Evolutionary conservation across 345 rosid genomes (phyloP).

Genomic region (Gossypium arboreum): DNA sequence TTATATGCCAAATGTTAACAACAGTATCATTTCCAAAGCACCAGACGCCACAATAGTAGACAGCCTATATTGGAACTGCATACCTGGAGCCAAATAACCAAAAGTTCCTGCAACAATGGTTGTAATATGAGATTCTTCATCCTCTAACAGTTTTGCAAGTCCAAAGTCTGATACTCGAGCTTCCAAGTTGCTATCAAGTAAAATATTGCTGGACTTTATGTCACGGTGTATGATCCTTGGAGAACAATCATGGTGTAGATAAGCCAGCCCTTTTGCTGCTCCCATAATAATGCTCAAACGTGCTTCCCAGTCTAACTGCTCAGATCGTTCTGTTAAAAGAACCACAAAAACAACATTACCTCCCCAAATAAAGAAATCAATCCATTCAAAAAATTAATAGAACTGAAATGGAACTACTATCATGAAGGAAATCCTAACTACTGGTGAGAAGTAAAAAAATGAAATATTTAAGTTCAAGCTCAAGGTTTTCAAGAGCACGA

Average conservation of each 20-base stretch:
- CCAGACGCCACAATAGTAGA: background rate
- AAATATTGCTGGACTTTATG: constrained; percentile 92
- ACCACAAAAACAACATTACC: constrained; percentile 1
- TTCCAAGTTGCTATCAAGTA: constrained; percentile 94
- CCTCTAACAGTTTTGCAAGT: constrained; percentile 89
- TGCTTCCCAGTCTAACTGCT: constrained; percentile 91
- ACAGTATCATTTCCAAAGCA: background rate
- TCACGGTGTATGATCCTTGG: constrained; percentile 99
- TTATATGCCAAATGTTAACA: background rate
- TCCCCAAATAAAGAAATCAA: background rate
- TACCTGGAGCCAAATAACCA: constrained; percentile 99
- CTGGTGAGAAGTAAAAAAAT: background rate
- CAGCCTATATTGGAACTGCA: constrained; percentile 19
- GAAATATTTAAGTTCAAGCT: background rate
- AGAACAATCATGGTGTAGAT: constrained; percentile 96
- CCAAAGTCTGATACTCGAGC: constrained; percentile 99
- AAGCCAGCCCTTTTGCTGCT: constrained; percentile 96
- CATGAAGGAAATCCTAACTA: background rate
- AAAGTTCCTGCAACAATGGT: constrained; percentile 99
- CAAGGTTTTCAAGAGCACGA: background rate
- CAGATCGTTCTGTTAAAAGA: constrained; percentile 66
- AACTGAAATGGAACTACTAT: background rate
- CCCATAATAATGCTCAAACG: constrained; percentile 85
- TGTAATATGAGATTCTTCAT: constrained; percentile 96
- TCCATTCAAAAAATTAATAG: background rate